Evolutionary conservation across 2,329 filamentous ascomycete genomes (phyloP), one percentile per base, ranked within the genome.

Genomic region (Nemania sp.): DNA sequence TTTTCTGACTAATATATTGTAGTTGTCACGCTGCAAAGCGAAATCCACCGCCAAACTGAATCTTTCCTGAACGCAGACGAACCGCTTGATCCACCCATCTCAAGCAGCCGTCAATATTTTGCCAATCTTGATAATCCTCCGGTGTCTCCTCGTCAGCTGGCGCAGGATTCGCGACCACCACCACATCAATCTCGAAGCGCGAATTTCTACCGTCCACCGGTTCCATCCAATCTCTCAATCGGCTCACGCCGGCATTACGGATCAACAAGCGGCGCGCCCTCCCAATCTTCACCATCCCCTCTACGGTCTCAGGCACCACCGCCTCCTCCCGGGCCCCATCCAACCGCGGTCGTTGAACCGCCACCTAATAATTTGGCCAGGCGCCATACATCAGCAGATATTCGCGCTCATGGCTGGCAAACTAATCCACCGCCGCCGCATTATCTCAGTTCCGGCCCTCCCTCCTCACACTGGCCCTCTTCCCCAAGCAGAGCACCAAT

Each of bases 351-450:
- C 52, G 78, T 83, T 26, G 79, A 86, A 63, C 79, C 81, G 22
- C 81, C 84, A 28, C 84, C 86, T 30, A 81, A 84, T 52, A 91
- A 85, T 64, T 78, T 96, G 41, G 83, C 86, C 39, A 86, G 93
- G 59, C 84, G 93, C 57, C 94, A 99, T 73, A 99, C 94, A 1
- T 93, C 92, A 33, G 94, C 94, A 54, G 94, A 99, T 69, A 97
- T 99, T 63, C 87, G 94, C 48, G 88, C 92, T 64, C 88, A 91
- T 68, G 90, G 88, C 31, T 93, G 89, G 85, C 86, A 86, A 58
- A 79, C 78, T 6, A 78, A 73, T 43, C 75, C 77, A 15, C 52
- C 52, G 15, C 52, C 52, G 15, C 43, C 87, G 5, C 89, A 86
- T 9, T 89, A 86, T 9, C 89, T 85, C 66, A 78, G 81, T 6